These are phyloP conservation scores for Tricladium varicosporioides DNA, from an alignment of 2,329 filamentous ascomycete genomes.

Conservation along the genomic window DNA sequence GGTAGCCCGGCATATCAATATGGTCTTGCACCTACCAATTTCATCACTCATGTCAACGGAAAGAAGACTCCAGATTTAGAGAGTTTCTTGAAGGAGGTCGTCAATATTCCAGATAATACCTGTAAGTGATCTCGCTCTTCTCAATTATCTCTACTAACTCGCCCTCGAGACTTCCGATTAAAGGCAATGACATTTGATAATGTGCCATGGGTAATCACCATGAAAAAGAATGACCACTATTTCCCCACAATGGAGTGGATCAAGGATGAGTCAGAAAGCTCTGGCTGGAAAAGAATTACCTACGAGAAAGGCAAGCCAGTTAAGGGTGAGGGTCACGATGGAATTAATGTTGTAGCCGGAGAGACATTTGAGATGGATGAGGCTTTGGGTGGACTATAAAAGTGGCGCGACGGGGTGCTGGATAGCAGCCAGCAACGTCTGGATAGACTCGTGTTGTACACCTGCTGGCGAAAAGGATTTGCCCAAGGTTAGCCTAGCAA, in stretches of 20 bases:
- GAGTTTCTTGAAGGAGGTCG: conserved; percentile 75
- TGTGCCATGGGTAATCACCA: conserved; percentile 98
- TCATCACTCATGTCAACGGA: conserved; percentile 94
- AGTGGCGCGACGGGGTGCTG: background rate
- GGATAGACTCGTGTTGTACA: background rate
- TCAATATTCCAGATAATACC: conserved; percentile 90
- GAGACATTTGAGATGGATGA: conserved; percentile 30
- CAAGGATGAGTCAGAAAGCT: conserved; percentile 57
- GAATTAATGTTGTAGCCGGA: conserved; percentile 29
- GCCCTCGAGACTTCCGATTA: conserved; percentile 74
- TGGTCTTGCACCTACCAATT: conserved; percentile 92
- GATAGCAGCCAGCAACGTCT: background rate
- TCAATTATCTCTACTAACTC: conserved; percentile 10
- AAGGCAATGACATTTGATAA: conserved; percentile 99
- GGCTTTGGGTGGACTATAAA: conserved; percentile 10
- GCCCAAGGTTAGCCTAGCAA: no score
- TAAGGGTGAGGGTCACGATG: conserved; percentile 48
- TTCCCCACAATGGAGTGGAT: conserved; percentile 71
- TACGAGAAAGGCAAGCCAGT: conserved; percentile 56
- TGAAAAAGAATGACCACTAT: conserved; percentile 99
- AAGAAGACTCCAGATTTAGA: conserved; percentile 79
- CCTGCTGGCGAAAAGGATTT: no score
- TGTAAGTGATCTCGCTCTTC: conserved; percentile 50
- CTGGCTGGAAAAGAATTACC: conserved; percentile 62
- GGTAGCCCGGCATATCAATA: conserved; percentile 87